Evolutionary conservation across 345 rosid species (phyloP).

Genomic region (Lagerstroemia speciosa): DNA sequence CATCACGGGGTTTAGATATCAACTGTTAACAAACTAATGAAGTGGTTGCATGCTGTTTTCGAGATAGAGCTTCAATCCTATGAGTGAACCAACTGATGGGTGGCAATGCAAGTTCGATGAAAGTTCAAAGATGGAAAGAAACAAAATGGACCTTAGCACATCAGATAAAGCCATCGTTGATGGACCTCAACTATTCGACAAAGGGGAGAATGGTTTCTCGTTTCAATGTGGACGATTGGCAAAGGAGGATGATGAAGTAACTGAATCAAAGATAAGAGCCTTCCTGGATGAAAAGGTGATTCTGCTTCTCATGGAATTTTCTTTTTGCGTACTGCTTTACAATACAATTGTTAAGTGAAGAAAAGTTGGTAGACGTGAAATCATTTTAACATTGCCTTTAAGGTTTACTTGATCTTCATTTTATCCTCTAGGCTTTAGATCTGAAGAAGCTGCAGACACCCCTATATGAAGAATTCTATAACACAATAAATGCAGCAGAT

Average conservation of each 20-base stretch:
- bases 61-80: slow-evolving; percentile 76
- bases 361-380: background rate
- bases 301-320: background rate
- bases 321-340: background rate
- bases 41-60: slow-evolving; percentile 20
- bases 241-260: slow-evolving; percentile 69
- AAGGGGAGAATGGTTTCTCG: slow-evolving; percentile 51
- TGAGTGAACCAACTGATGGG: slow-evolving; percentile 69
- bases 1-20: background rate
- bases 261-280: slow-evolving; percentile 79
- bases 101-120: slow-evolving; percentile 60
- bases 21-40: background rate
- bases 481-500: slow-evolving; percentile 46
- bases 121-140: slow-evolving; percentile 32
- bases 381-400: background rate
- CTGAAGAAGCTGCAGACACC: slow-evolving; percentile 77
- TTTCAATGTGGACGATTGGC: slow-evolving; percentile 32
- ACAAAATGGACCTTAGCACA: slow-evolving; percentile 26
- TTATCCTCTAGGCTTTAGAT: slow-evolving; percentile 50
- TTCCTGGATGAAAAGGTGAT: slow-evolving; percentile 68
- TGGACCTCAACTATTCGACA: slow-evolving; percentile 25
- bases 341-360: background rate
- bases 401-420: background rate
- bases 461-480: slow-evolving; percentile 74
- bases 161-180: slow-evolving; percentile 13